A percentile compares a stretch with the other conserved stretches of the same genome.
These are phyloP conservation scores for Dacryopinax spathularia DNA, from an alignment of 768 basidiomycete species.

Conservation along the genomic window DNA sequence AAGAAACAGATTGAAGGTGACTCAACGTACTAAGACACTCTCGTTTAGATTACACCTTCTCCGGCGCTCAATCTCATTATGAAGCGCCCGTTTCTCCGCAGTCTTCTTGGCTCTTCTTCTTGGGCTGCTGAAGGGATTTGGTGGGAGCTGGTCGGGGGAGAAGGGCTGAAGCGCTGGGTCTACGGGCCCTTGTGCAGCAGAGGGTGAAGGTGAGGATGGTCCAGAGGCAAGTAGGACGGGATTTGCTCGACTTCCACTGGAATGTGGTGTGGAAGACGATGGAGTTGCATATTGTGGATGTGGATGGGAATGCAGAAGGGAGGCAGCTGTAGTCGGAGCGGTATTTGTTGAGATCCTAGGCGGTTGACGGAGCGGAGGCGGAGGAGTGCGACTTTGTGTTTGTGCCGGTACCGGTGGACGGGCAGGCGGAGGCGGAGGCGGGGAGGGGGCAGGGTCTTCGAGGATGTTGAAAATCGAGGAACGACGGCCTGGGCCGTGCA, in stretches of 20 bases:
- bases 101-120: background rate
- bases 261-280: background rate
- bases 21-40: background rate
- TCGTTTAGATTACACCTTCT: background rate
- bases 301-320: background rate
- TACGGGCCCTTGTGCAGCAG: background rate
- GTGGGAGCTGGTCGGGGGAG: background rate
- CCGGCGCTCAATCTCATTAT: slow-evolving; percentile 1
- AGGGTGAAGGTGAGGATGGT: background rate
- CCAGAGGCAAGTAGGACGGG: background rate
- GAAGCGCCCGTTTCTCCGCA: background rate
- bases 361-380: background rate
- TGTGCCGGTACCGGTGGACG: background rate
- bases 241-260: background rate
- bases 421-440: background rate
- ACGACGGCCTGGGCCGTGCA: background rate
- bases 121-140: background rate
- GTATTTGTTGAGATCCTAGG: background rate
- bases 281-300: too few relatives aligned
- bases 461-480: background rate
- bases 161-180: background rate
- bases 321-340: background rate
- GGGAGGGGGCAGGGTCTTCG: background rate
- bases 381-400: background rate
- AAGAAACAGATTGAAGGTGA: background rate